These are phyloP conservation scores for Neurospora sp. DNA, from an alignment of 495 filamentous ascomycete species.

Conservation along the genomic window DNA sequence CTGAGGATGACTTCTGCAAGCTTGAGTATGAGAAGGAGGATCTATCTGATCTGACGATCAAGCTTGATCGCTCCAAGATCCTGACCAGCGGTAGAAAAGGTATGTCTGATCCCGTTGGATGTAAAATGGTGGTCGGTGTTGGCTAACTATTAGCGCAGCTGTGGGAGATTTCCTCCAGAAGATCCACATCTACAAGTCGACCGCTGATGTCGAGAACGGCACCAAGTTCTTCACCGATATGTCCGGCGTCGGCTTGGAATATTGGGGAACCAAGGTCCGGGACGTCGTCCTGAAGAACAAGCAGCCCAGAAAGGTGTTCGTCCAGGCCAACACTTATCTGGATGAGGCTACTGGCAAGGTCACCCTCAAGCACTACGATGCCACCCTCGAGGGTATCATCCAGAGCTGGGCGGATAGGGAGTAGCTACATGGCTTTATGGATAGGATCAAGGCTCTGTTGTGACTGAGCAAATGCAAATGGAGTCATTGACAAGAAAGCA, in stretches of 20 bases:
- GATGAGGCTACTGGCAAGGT: conserved; percentile 60
- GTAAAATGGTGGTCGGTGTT: neutral
- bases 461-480: neutral
- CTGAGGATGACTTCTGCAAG: conserved; percentile 71
- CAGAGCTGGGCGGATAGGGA: conserved; percentile 80
- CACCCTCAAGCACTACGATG: conserved; percentile 79
- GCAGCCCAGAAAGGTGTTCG: conserved; percentile 89
- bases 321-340: conserved; percentile 80
- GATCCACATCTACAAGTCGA: conserved; percentile 85
- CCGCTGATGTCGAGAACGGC: conserved; percentile 69
- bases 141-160: conserved; percentile 35
- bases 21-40: conserved; percentile 65
- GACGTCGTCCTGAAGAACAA: conserved; percentile 75
- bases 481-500: neutral
- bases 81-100: conserved; percentile 46
- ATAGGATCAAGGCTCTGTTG: neutral
- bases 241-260: conserved; percentile 67
- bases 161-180: conserved; percentile 87
- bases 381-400: conserved; percentile 75
- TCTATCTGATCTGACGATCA: conserved; percentile 69
- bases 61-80: conserved; percentile 76
- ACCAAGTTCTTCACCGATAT: conserved; percentile 71
- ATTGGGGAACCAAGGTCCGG: conserved; percentile 67
- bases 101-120: conserved; percentile 6
- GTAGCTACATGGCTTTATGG: neutral